phyloP scores from a whole-genome alignment of 106 monocot species.

The Dendrobium nobile region DNA sequence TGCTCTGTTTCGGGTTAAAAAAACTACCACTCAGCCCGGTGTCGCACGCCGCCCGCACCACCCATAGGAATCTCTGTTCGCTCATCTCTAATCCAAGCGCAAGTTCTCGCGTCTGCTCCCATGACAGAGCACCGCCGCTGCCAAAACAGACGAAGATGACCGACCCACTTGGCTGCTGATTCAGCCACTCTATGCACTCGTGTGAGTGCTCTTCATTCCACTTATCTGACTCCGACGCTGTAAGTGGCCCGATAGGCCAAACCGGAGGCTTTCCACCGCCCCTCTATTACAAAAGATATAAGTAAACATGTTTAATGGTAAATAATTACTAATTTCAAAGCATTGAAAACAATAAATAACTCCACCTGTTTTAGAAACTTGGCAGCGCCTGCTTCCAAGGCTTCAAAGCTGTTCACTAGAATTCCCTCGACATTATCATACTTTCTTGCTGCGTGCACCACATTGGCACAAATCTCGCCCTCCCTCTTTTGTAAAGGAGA shows the following conservation, averaged over 20 bases:
- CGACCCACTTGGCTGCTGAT: not conserved
- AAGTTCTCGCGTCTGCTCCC: not conserved
- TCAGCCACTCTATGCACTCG: not conserved
- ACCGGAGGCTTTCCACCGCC: not conserved
- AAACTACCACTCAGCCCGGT: too few relatives aligned
- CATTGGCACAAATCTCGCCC: not conserved
- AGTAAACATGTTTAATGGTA: not conserved
- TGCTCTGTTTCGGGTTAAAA: too few relatives aligned
- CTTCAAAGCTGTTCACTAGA: conserved; percentile 1
- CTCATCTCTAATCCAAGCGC: not conserved
- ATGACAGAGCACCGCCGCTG: not conserved
- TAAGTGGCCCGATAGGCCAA: not conserved
- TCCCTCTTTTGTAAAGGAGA: not conserved
- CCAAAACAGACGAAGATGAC: not conserved
- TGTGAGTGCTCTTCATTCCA: not conserved
- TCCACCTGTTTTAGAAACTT: not conserved
- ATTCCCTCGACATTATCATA: not conserved
- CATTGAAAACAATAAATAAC: not conserved
- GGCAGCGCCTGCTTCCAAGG: not conserved
- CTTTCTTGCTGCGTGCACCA: not conserved
- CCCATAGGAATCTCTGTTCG: not conserved
- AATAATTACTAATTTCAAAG: not conserved
- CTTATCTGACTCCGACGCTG: not conserved
- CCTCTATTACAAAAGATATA: not conserved
- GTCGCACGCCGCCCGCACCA: too few relatives aligned